These are phyloP conservation scores for Ceratobasidium sp. DNA, from an alignment of 1,284 basidiomycete genomes.

Conservation along the genomic window DNA sequence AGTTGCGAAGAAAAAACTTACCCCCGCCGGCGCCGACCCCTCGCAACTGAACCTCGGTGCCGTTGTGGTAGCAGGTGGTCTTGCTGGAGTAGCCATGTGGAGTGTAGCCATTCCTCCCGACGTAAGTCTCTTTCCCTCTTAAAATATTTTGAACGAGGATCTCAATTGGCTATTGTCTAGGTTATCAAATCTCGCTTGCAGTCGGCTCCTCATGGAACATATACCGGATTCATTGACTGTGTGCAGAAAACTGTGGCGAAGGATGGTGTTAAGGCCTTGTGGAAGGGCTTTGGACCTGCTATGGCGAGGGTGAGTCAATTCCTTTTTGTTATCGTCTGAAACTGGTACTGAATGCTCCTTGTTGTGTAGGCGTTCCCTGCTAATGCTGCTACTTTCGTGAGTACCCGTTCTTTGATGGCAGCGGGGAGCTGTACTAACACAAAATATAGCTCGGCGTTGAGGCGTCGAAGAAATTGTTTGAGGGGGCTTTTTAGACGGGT, in stretches of 20 bases:
- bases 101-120: slow-evolving; percentile 93
- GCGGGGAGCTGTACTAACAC: slow-evolving; percentile 31
- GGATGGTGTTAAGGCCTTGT: slow-evolving; percentile 90
- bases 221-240: slow-evolving; percentile 94
- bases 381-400: slow-evolving; percentile 94
- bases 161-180: slow-evolving; percentile 56
- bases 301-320: slow-evolving; percentile 81
- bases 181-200: slow-evolving; percentile 97
- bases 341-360: background rate
- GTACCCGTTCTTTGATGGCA: slow-evolving; percentile 53
- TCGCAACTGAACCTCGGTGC: slow-evolving; percentile 88
- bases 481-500: slow-evolving; percentile 64
- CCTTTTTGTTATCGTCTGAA: background rate
- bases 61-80: slow-evolving; percentile 92
- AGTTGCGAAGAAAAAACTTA: slow-evolving; percentile 87
- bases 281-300: slow-evolving; percentile 97
- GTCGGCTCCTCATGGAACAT: slow-evolving; percentile 96
- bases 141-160: background rate
- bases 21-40: slow-evolving; percentile 77
- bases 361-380: slow-evolving; percentile 82
- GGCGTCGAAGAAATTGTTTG: slow-evolving; percentile 76
- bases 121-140: slow-evolving; percentile 62
- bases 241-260: slow-evolving; percentile 90
- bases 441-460: slow-evolving; percentile 78
- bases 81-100: slow-evolving; percentile 99